Percentiles rank a stretch among this genome's conserved stretches.
phyloP scores from a whole-genome alignment of 257 asterid species.

The Plantago major region DNA sequence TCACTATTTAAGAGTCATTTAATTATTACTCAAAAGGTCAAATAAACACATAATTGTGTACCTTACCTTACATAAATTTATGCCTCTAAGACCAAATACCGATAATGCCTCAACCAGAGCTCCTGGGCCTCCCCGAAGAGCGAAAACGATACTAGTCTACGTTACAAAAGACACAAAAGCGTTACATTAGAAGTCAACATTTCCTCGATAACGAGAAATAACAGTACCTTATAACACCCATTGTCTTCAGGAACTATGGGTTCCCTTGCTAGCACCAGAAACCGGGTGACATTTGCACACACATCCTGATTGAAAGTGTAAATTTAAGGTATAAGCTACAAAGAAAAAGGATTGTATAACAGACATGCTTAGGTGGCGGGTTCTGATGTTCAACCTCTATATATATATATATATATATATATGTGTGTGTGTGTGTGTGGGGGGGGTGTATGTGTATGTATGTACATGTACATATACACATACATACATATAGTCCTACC shows the following conservation, averaged over 20 bases:
- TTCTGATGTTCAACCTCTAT: no score
- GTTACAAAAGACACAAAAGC: background rate
- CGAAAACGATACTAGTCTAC: conserved; percentile 19
- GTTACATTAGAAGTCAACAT: background rate
- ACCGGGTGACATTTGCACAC: conserved; percentile 14
- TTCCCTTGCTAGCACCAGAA: conserved; percentile 18
- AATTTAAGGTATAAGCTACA: background rate
- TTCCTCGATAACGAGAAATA: background rate
- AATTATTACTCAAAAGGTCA: background rate
- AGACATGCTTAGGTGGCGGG: no score
- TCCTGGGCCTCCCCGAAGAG: conserved; percentile 4
- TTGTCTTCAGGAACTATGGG: background rate
- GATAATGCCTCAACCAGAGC: conserved; percentile 15
- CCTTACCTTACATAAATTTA: conserved; percentile 16
- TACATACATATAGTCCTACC: conserved; percentile 1
- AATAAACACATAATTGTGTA: background rate
- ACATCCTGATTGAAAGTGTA: conserved; percentile 8
- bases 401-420: no score
- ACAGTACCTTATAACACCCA: conserved; percentile 9
- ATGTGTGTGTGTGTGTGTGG: no score
- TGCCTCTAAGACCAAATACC: conserved; percentile 11
- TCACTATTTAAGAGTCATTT: background rate
- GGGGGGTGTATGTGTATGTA: no score
- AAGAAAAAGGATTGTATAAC: no score
- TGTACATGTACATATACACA: no score